phyloP scores from a whole-genome alignment of 768 basidiomycete species.

The Podaxis sp. region DNA sequence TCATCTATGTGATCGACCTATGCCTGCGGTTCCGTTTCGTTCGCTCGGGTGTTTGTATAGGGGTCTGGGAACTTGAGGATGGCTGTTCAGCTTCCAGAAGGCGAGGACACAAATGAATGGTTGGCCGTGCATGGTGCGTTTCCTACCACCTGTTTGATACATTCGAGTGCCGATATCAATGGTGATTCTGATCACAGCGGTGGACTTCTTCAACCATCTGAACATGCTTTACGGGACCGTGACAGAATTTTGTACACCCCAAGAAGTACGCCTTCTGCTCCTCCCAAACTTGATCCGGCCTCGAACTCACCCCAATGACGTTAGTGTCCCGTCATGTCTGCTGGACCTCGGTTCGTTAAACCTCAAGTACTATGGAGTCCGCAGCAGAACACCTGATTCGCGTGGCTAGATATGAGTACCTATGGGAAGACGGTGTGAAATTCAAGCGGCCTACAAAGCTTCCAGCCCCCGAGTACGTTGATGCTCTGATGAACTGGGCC shows the following conservation, averaged over 20 bases:
- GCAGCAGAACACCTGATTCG: background rate
- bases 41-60: conserved; percentile 32
- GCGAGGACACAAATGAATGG: conserved; percentile 98
- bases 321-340: conserved; percentile 95
- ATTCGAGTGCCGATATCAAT: background rate
- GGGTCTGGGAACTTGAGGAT: conserved; percentile 93
- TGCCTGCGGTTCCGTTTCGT: background rate
- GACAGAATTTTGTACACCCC: conserved; percentile 94
- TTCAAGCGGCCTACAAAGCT: conserved; percentile 91
- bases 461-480: conserved; percentile 94
- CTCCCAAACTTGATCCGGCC: conserved; percentile 9
- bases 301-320: background rate
- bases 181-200: conserved; percentile 47
- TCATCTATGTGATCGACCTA: background rate
- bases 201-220: conserved; percentile 99
- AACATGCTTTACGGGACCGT: conserved; percentile 99
- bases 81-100: conserved; percentile 92
- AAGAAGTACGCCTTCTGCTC: conserved; percentile 57
- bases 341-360: conserved; percentile 74
- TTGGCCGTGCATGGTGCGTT: conserved; percentile 93
- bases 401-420: conserved; percentile 75
- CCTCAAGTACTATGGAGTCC: background rate
- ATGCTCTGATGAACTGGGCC: conserved; percentile 98
- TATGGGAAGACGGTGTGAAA: conserved; percentile 88
- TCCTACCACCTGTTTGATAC: background rate